These are phyloP conservation scores for Neurospora sublineolata DNA, from an alignment of 495 filamentous ascomycete genomes.

Conservation along the genomic window DNA sequence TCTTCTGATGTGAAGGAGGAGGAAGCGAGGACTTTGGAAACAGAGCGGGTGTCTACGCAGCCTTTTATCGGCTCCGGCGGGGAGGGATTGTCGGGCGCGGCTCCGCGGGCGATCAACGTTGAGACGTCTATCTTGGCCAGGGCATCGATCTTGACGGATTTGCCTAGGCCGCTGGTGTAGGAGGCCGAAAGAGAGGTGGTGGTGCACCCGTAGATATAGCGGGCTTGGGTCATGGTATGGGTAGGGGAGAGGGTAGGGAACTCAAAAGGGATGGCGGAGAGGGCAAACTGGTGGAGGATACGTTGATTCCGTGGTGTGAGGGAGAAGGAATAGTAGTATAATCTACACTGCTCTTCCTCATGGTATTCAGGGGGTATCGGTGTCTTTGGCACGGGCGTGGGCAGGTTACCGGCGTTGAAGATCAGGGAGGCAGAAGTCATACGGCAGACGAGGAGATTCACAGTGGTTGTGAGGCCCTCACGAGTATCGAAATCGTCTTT, in stretches of 20 bases:
- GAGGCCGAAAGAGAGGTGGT: conserved; percentile 22
- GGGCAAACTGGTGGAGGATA: conserved; percentile 49
- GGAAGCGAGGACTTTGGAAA: conserved; percentile 22
- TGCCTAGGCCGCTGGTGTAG: conserved; percentile 42
- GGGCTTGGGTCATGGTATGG: conserved; percentile 40
- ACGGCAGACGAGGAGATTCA: conserved; percentile 52
- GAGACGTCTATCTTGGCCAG: conserved; percentile 45
- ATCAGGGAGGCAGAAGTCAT: conserved; percentile 47
- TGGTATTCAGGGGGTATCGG: conserved; percentile 22
- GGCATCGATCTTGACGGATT: conserved; percentile 48
- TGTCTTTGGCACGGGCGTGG: conserved; percentile 25
- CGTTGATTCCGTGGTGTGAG: conserved; percentile 7
- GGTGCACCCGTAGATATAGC: conserved; percentile 45
- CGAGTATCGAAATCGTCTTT: background rate
- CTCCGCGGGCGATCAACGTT: conserved; percentile 35
- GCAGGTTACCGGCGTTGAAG: conserved; percentile 46
- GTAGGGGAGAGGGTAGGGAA: conserved; percentile 44
- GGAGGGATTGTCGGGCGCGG: background rate
- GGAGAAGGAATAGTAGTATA: conserved; percentile 54
- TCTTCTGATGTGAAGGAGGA: conserved; percentile 14
- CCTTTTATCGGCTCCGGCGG: conserved; percentile 8
- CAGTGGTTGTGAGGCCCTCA: conserved; percentile 14
- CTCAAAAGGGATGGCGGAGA: conserved; percentile 51
- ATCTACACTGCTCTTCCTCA: conserved; percentile 51
- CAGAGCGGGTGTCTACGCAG: conserved; percentile 2